A percentile compares a stretch with the other conserved stretches of the same genome.
phyloP scores from a whole-genome alignment of 441 rosid genomes.

The Populus hybrid region DNA sequence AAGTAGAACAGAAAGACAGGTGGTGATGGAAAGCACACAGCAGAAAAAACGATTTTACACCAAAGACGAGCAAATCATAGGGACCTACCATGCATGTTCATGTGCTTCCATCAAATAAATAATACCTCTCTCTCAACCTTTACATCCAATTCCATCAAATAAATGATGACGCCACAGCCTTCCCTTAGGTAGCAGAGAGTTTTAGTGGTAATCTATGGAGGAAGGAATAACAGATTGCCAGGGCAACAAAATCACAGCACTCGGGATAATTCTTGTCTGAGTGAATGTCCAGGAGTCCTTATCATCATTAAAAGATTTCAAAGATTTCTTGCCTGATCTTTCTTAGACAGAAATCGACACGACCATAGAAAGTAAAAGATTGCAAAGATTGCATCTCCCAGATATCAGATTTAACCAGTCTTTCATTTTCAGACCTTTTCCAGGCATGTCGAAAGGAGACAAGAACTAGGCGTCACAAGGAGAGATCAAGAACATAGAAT shows the following conservation, averaged over 20 bases:
- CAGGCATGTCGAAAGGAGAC: neutral
- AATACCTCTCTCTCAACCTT: neutral
- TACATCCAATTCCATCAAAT: neutral
- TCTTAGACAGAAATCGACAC: neutral
- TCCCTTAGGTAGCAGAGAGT: neutral
- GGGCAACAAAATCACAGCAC: neutral
- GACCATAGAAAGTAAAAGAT: neutral
- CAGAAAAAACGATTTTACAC: constrained; percentile 30
- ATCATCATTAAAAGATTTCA: neutral
- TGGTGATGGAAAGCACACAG: constrained; percentile 16
- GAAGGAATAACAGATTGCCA: neutral
- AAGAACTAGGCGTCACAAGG: no score
- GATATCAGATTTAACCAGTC: neutral
- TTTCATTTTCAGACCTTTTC: neutral
- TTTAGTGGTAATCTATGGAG: neutral
- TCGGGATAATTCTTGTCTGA: neutral
- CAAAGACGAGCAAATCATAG: constrained; percentile 21
- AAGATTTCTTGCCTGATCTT: neutral
- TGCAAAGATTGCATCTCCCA: neutral
- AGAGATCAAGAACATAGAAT: neutral
- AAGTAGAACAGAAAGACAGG: constrained; percentile 15
- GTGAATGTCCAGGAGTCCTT: neutral
- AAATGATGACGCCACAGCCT: no score
- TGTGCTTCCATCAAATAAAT: neutral
- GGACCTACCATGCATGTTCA: constrained; percentile 22